These are phyloP conservation scores for Epicoccum nigrum DNA, from an alignment of 2,329 filamentous ascomycete genomes.

Conservation along the genomic window DNA sequence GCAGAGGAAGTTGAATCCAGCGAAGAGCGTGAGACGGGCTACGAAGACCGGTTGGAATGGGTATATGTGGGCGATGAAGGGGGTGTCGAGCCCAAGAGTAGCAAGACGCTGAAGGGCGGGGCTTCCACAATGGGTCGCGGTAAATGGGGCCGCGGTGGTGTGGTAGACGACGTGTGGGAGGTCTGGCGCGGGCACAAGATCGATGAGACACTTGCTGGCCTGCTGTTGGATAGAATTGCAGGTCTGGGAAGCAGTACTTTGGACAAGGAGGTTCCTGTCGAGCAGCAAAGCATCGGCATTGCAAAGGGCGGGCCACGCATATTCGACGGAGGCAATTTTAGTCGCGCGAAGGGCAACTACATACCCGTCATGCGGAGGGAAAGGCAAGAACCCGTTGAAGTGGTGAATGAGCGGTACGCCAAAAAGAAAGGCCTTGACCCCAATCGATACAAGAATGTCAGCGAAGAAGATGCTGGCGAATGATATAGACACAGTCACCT, in stretches of 20 bases:
- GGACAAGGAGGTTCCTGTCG: conserved; percentile 17
- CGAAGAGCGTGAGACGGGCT: conserved; percentile 49
- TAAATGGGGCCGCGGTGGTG: conserved; percentile 46
- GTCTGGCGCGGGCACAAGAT: conserved; percentile 86
- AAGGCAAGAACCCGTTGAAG: conserved; percentile 63
- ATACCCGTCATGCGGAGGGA: conserved; percentile 61
- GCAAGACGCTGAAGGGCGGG: conserved; percentile 21
- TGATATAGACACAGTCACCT: not conserved
- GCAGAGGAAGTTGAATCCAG: conserved; percentile 47
- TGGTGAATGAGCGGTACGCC: conserved; percentile 67
- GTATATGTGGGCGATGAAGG: conserved; percentile 74
- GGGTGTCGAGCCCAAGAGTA: conserved; percentile 53
- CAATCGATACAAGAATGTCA: conserved; percentile 12
- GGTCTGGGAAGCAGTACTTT: conserved; percentile 44
- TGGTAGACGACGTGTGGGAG: conserved; percentile 70
- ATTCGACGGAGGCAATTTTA: conserved; percentile 64
- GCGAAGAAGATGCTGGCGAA: conserved; percentile 42
- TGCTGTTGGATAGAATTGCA: conserved; percentile 70
- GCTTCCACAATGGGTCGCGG: conserved; percentile 29
- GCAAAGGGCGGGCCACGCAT: conserved; percentile 55
- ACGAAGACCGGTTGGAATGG: conserved; percentile 74
- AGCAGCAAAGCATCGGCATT: conserved; percentile 25
- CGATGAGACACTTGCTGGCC: conserved; percentile 81
- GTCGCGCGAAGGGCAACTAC: conserved; percentile 63
- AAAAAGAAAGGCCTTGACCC: conserved; percentile 55